phyloP scores from a whole-genome alignment of 352 stramenopile genomes.

The Globisporangium cylindrosporum region DNA sequence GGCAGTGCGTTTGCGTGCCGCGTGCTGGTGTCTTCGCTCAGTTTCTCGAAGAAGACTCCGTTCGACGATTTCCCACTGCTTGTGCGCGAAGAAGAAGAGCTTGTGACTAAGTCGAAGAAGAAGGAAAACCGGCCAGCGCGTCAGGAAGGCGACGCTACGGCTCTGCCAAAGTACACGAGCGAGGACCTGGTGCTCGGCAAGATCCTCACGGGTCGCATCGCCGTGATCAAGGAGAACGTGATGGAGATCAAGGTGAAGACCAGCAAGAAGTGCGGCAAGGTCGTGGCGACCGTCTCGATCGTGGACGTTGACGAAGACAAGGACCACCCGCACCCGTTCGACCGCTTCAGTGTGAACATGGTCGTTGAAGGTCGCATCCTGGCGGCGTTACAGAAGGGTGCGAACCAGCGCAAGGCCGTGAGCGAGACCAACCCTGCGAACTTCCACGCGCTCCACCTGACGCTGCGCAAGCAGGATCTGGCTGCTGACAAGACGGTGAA shows the following conservation, averaged over 20 bases:
- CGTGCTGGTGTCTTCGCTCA: slow-evolving; percentile 45
- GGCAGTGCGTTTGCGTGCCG: slow-evolving; percentile 34
- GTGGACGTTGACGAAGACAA: slow-evolving; percentile 71
- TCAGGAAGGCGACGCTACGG: slow-evolving; percentile 27
- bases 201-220: slow-evolving; percentile 65
- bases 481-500: slow-evolving; percentile 30
- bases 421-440: slow-evolving; percentile 70
- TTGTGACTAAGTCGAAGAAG: slow-evolving; percentile 33
- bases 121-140: slow-evolving; percentile 25
- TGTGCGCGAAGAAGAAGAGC: slow-evolving; percentile 45
- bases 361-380: slow-evolving; percentile 68
- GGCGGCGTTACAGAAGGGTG: slow-evolving; percentile 63
- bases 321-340: slow-evolving; percentile 71
- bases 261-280: slow-evolving; percentile 71
- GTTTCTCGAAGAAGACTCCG: slow-evolving; percentile 46
- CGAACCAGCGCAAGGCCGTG: slow-evolving; percentile 85
- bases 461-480: slow-evolving; percentile 58
- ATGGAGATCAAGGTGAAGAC: slow-evolving; percentile 86
- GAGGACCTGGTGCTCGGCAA: slow-evolving; percentile 64
- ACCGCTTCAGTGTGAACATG: slow-evolving; percentile 74
- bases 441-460: slow-evolving; percentile 72
- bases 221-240: slow-evolving; percentile 72
- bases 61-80: slow-evolving; percentile 77
- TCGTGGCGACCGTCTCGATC: slow-evolving; percentile 74
- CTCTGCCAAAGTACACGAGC: slow-evolving; percentile 66